phyloP scores from a whole-genome alignment of 31 red algal genomes.

The Pterothamnion heteromorphum region DNA sequence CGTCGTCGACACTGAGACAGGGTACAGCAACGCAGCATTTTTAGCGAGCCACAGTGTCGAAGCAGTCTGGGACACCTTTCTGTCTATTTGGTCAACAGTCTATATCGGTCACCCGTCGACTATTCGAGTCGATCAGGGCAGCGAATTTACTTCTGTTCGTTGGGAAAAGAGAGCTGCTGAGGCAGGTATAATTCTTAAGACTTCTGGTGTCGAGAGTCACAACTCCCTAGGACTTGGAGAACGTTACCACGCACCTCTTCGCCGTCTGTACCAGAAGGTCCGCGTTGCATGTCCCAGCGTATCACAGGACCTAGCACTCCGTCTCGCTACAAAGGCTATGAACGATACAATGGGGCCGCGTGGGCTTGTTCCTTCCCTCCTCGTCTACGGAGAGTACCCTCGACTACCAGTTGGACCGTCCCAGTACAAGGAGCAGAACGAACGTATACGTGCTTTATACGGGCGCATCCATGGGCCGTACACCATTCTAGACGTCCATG shows the following conservation, averaged over 20 bases:
- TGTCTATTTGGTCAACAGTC: neutral
- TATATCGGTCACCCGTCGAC: neutral
- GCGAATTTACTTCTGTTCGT: slow-evolving; percentile 8
- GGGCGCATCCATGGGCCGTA: neutral
- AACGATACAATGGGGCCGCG: slow-evolving; percentile 47
- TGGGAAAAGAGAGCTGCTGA: neutral
- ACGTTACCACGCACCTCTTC: slow-evolving; percentile 40
- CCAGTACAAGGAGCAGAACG: neutral
- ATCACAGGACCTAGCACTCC: neutral
- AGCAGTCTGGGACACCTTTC: slow-evolving; percentile 35
- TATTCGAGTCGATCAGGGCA: slow-evolving; percentile 22
- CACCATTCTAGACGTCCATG: neutral
- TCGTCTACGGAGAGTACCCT: slow-evolving; percentile 46
- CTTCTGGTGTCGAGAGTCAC: slow-evolving; percentile 18
- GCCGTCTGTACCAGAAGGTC: slow-evolving; percentile 12
- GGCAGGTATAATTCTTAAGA: neutral
- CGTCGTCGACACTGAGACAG: neutral
- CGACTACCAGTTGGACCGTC: neutral
- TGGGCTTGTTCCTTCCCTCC: slow-evolving; percentile 44
- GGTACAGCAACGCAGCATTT: slow-evolving; percentile 11
- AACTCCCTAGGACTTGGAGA: slow-evolving; percentile 46
- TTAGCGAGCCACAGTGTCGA: neutral
- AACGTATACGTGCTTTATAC: slow-evolving; percentile 25
- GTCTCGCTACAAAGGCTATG: slow-evolving; percentile 33
- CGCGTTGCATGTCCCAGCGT: neutral